Evolutionary conservation across 352 stramenopile species (phyloP), one percentile per base, ranked within the genome.

Genomic region (Phytophthora hibernalis): DNA sequence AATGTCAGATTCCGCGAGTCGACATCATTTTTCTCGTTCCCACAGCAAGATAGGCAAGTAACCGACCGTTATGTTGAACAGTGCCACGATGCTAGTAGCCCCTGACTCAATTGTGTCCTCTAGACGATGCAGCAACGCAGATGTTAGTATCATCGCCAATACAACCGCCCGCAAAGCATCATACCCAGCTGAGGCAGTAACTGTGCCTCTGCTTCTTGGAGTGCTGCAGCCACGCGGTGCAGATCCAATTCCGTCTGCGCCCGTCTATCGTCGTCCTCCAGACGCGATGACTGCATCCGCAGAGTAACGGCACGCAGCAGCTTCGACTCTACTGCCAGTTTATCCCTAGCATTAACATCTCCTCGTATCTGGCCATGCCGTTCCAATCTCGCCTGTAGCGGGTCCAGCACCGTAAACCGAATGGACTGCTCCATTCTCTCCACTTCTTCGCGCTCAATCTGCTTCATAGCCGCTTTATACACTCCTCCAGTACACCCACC

Each of bases 371-470:
- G 49, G 1, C 78, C 61, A 65, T 92, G 77, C 15, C 70, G 73
- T 30, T 89, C 74, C 35, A 95, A 72, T 8, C 72, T 77, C 15
- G 75, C 73, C 42, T 77, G 62, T 4, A 95, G 51, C 8, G 87
- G 84, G 51, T 92, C 84, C 47, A 93, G 21, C 15, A 92, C 80
- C 1, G 84, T 95, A 65, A 95, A 92, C 12, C 83, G 79, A 47
- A 95, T 79, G 3, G 87, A 87, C 61, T 93, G 87, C 37, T 95
- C 84, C 76, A 92, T 81, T 42, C 80, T 70, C 21, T 93, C 79
- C 0, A 76, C 83, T 22, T 84, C 70, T 40, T 86, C 69, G 35
- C 63, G 73, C n/a, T 82, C 73, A 60, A 93, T 82, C 38, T 74
- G 61, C 52, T 83, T 87, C 67, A 87, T 80, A 21, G 69, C 65